Conservation (phyloP, 768 basidiomycete genomes). For the Daedalea quercina region DNA sequence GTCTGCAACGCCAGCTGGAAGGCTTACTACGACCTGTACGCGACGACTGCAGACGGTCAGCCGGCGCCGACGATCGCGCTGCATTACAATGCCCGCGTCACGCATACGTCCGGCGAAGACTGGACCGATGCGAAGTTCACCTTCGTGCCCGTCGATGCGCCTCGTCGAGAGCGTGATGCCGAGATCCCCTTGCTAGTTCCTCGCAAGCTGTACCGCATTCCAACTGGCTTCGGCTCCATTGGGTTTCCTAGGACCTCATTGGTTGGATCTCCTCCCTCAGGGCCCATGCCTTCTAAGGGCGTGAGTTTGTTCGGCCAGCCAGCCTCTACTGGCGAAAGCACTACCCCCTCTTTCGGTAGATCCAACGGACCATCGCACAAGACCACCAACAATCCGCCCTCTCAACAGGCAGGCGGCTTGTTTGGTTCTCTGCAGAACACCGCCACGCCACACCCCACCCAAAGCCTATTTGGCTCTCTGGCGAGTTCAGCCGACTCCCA, state of each 20-base stretch:
- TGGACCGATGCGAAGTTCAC: slow-evolving; percentile 46
- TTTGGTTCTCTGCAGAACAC: no score
- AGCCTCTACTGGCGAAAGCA: no score
- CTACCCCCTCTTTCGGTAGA: no score
- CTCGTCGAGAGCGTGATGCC: not conserved
- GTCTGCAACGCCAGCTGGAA: slow-evolving; percentile 45
- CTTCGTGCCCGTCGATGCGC: slow-evolving; percentile 9
- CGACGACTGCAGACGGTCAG: slow-evolving; percentile 36
- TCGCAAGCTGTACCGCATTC: not conserved
- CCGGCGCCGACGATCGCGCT: slow-evolving; percentile 39
- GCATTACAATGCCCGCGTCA: slow-evolving; percentile 48
- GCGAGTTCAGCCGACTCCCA: no score
- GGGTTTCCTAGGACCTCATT: not conserved
- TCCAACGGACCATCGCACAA: no score
- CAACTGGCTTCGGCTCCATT: not conserved
- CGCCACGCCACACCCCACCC: no score
- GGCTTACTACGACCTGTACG: slow-evolving; percentile 54
- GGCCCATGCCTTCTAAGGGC: no score
- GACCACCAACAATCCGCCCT: no score
- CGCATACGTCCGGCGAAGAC: slow-evolving; percentile 54
- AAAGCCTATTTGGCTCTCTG: no score
- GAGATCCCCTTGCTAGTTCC: not conserved
- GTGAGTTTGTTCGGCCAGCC: no score
- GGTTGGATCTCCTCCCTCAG: no score
- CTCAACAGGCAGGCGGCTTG: no score